Evolutionary conservation across 2,329 filamentous ascomycete species (phyloP).

Genomic region (Hypoxylon sp.): DNA sequence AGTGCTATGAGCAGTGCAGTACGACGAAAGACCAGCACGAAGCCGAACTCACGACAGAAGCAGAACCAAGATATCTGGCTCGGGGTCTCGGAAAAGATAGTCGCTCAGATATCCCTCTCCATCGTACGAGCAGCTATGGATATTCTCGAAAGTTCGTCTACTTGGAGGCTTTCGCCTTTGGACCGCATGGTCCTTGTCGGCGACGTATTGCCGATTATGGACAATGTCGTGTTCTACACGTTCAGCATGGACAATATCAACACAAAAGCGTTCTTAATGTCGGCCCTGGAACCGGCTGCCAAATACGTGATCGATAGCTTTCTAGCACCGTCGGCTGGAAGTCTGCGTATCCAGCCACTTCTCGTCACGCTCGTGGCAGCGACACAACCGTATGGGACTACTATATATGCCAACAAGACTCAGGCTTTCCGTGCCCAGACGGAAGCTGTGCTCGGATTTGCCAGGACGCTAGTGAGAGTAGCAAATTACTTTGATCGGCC

Average conservation of each 20-base stretch:
- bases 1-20: conserved; percentile 76
- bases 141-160: conserved; percentile 83
- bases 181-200: conserved; percentile 75
- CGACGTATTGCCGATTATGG: conserved; percentile 73
- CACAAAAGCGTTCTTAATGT: conserved; percentile 57
- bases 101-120: conserved; percentile 74
- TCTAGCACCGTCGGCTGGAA: conserved; percentile 71
- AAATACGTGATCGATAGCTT: conserved; percentile 80
- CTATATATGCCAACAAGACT: conserved; percentile 64
- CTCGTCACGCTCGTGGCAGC: conserved; percentile 73
- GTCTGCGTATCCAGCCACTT: conserved; percentile 79
- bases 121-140: conserved; percentile 81
- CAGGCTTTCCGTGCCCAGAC: conserved; percentile 69
- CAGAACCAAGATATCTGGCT: conserved; percentile 65
- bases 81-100: conserved; percentile 79
- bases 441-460: conserved; percentile 69
- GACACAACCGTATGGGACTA: conserved; percentile 66
- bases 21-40: conserved; percentile 66
- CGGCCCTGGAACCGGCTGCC: conserved; percentile 75
- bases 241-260: conserved; percentile 75
- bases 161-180: conserved; percentile 80
- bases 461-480: conserved; percentile 73
- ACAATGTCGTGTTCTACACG: conserved; percentile 73
- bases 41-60: conserved; percentile 56
- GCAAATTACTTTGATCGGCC: conserved; percentile 69